Evolutionary conservation across 2,329 filamentous ascomycete genomes (phyloP).

Genomic region (Stylonectria norvegica): DNA sequence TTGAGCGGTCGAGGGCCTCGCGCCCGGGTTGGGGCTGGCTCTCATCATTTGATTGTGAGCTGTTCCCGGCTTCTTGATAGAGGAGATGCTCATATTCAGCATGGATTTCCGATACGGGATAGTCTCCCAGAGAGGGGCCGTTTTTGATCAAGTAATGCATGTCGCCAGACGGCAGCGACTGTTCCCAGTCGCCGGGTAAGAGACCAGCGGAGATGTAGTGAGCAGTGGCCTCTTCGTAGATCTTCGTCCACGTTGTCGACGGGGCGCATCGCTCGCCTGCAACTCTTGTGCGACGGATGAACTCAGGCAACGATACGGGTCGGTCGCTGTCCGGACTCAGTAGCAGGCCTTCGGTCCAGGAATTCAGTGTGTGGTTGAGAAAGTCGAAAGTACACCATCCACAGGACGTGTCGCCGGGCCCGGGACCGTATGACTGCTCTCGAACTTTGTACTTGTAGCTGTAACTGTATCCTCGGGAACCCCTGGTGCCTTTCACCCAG

Average conservation of each 20-base stretch:
- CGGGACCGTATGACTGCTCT: conserved; percentile 2
- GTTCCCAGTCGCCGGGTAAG: conserved; percentile 1
- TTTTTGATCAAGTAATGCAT: conserved; percentile 1
- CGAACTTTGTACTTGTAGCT: conserved; percentile 1
- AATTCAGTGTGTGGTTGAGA: conserved; percentile 4
- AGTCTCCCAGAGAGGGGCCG: conserved; percentile 1
- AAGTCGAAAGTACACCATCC: conserved; percentile 5
- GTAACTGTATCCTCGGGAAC: background rate
- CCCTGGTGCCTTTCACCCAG: background rate
- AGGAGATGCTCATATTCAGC: background rate
- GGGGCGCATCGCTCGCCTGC: conserved; percentile 2
- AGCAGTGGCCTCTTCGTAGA: background rate
- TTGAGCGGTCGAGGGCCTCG: background rate
- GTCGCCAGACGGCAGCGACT: conserved; percentile 1
- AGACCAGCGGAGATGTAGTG: background rate
- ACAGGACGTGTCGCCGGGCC: conserved; percentile 2
- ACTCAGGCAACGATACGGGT: conserved; percentile 2
- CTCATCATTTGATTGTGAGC: too few species aligned
- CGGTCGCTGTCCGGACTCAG: conserved; percentile 1
- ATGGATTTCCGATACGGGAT: background rate
- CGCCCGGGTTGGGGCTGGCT: too few species aligned
- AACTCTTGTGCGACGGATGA: background rate
- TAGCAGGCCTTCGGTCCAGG: conserved; percentile 1
- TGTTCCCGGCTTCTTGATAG: background rate
- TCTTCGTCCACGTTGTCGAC: background rate